phyloP scores from a whole-genome alignment of 495 filamentous ascomycete genomes.

The Trichoderma gamsii region DNA sequence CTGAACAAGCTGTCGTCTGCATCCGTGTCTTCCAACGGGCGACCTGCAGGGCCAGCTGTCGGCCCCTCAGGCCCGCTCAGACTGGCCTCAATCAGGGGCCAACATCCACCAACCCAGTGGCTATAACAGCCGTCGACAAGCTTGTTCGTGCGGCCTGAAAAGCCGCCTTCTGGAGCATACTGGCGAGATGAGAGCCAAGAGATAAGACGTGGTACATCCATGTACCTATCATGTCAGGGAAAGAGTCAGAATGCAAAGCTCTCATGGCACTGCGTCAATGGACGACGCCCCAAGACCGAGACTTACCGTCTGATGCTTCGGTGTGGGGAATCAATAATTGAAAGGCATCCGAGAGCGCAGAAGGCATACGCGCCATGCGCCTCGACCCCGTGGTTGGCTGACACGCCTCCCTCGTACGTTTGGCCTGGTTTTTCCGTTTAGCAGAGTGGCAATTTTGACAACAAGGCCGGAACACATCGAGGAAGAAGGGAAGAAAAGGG shows the following conservation, averaged over 20 bases:
- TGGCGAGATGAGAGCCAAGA: conserved; percentile 87
- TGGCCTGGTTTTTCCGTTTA: conserved; percentile 54
- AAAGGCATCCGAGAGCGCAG: conserved; percentile 81
- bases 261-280: conserved; percentile 18
- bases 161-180: conserved; percentile 85
- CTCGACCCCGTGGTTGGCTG: conserved; percentile 72
- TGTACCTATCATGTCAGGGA: conserved; percentile 48
- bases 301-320: conserved; percentile 59
- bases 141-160: conserved; percentile 93
- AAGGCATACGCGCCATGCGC: conserved; percentile 97
- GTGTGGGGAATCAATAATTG: conserved; percentile 72
- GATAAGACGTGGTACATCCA: conserved; percentile 70
- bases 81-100: conserved; percentile 81
- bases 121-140: conserved; percentile 96
- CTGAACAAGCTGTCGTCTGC: conserved; percentile 56
- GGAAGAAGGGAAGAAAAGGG: conserved; percentile 17
- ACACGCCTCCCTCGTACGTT: conserved; percentile 90
- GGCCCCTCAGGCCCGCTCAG: conserved; percentile 43
- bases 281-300: background rate
- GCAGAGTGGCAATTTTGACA: background rate
- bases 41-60: conserved; percentile 18
- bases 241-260: conserved; percentile 16
- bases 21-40: conserved; percentile 14
- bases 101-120: conserved; percentile 94
- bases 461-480: conserved; percentile 15